A percentile compares a stretch with the other conserved stretches of the same genome.
Conservation (phyloP, 345 rosid species). For the Zanthoxylum bungeanum region DNA sequence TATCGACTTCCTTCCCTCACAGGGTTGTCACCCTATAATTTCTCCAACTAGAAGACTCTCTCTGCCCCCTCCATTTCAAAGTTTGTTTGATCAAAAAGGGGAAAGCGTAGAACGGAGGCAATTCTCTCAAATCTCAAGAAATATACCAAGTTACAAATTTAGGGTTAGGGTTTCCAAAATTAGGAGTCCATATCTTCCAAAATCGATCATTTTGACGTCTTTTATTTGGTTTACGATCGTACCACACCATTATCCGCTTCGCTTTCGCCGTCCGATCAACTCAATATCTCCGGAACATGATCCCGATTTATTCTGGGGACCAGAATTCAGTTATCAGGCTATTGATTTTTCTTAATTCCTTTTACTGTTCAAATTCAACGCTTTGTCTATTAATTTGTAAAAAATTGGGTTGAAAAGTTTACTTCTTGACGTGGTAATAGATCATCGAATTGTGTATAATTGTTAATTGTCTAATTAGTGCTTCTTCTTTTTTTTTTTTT, state of each 20-base stretch:
- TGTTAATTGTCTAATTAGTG: constrained; percentile 14
- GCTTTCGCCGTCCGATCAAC: constrained; percentile 24
- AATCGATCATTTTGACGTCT: constrained; percentile 1
- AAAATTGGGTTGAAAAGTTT: constrained; percentile 23
- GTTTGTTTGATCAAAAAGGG: too few species aligned
- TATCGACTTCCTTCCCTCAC: too few species aligned
- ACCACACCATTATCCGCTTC: constrained; percentile 9
- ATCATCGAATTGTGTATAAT: not conserved
- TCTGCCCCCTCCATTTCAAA: too few species aligned
- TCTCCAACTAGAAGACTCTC: too few species aligned
- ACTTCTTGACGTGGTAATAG: not conserved
- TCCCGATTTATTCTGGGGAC: constrained; percentile 28
- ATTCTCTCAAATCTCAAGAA: constrained; percentile 29
- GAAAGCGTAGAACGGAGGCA: constrained; percentile 36
- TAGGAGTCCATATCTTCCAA: not conserved
- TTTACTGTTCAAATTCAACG: constrained; percentile 32
- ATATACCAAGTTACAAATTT: not conserved
- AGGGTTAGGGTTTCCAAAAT: constrained; percentile 12
- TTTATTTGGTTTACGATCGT: not conserved
- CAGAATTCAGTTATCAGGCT: constrained; percentile 14
- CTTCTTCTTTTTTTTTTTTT: too few species aligned
- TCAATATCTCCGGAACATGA: constrained; percentile 22
- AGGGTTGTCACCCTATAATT: too few species aligned
- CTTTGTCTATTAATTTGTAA: constrained; percentile 26
- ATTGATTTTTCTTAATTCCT: constrained; percentile 11